Percentiles rank a stretch among this genome's conserved stretches.
These are phyloP conservation scores for Inosperma sp. DNA, from an alignment of 768 basidiomycete genomes.

Conservation along the genomic window DNA sequence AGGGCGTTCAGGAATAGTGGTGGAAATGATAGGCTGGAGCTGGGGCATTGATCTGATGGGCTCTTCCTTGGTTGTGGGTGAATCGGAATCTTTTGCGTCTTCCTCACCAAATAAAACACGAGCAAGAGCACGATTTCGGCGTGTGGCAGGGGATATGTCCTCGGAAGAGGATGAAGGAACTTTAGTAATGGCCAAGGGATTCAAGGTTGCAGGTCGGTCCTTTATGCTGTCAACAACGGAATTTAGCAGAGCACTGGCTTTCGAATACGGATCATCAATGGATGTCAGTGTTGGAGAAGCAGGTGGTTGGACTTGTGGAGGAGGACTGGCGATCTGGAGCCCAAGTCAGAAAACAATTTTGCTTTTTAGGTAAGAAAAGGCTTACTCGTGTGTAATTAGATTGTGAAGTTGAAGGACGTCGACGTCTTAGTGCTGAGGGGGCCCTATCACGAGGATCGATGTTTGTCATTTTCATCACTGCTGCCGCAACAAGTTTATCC, in stretches of 20 bases:
- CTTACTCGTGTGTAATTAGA: constrained; percentile 62
- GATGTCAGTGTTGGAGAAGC: constrained; percentile 33
- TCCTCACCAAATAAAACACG: constrained; percentile 65
- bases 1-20: constrained; percentile 10
- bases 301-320: constrained; percentile 42
- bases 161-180: constrained; percentile 22
- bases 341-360: constrained; percentile 14
- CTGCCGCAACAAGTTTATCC: constrained; percentile 66
- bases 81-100: constrained; percentile 25
- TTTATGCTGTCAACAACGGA: constrained; percentile 55
- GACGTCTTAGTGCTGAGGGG: constrained; percentile 61
- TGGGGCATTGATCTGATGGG: constrained; percentile 8
- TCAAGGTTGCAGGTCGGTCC: constrained; percentile 25
- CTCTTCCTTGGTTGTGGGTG: constrained; percentile 6
- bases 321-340: constrained; percentile 55
- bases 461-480: constrained; percentile 49
- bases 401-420: constrained; percentile 80
- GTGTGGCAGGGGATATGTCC: constrained; percentile 46
- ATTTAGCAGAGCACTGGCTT: constrained; percentile 63
- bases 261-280: constrained; percentile 46
- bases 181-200: constrained; percentile 13
- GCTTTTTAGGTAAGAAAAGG: constrained; percentile 15
- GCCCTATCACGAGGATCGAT: constrained; percentile 58
- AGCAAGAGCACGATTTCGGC: constrained; percentile 70
- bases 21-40: constrained; percentile 13